Conservation (phyloP, 805 yeast species). For the Alloascoidea africana region DNA sequence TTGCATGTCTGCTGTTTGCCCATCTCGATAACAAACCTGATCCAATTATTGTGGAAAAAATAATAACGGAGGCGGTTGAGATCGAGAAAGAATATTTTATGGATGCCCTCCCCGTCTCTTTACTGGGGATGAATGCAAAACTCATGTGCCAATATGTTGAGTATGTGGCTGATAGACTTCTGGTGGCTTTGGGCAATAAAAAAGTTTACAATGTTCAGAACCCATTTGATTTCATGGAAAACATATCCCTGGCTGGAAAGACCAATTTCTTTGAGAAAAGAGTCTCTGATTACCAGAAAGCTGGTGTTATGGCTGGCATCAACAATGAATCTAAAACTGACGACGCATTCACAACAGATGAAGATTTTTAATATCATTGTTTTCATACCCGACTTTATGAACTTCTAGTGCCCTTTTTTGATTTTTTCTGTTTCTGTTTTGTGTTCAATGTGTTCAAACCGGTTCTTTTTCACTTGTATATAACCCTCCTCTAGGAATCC, state of each 20-base stretch:
- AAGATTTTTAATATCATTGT: slow-evolving; percentile 86
- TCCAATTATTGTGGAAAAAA: slow-evolving; percentile 60
- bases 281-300: slow-evolving; percentile 97
- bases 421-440: no score
- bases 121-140: slow-evolving; percentile 87
- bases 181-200: slow-evolving; percentile 81
- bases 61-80: slow-evolving; percentile 87
- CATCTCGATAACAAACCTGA: slow-evolving; percentile 87
- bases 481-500: no score
- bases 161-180: slow-evolving; percentile 91
- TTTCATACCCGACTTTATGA: background rate
- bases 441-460: no score
- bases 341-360: slow-evolving; percentile 71
- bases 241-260: slow-evolving; percentile 95
- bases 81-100: slow-evolving; percentile 92
- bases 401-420: no score
- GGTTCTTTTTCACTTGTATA: no score
- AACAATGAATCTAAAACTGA: slow-evolving; percentile 29
- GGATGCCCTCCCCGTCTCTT: slow-evolving; percentile 86
- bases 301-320: slow-evolving; percentile 90
- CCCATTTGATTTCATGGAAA: slow-evolving; percentile 98
- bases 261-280: slow-evolving; percentile 98
- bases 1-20: slow-evolving; percentile 88
- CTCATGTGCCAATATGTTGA: slow-evolving; percentile 97
- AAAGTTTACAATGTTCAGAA: slow-evolving; percentile 77